Evolutionary conservation across 139 green algal genomes (phyloP), one percentile per base, ranked within the genome.

Genomic region (Marvania coccoides): DNA sequence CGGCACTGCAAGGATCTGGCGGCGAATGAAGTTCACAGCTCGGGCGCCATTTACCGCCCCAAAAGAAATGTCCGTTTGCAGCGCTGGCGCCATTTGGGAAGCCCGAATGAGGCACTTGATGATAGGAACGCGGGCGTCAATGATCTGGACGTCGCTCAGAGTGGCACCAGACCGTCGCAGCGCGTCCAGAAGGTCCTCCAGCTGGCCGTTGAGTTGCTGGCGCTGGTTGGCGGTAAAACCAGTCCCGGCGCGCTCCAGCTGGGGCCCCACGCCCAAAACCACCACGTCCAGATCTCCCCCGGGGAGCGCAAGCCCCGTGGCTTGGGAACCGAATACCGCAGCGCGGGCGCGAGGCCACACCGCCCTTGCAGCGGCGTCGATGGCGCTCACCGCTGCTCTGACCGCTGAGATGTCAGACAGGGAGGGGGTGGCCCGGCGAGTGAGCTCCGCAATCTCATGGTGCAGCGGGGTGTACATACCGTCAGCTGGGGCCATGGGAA

Each of bases 221-320:
- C 63, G 69, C 47, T 74, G 28, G 13, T 13, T 5, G 34, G 59
- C 35, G 5, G 40, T 63, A 58, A 80, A 84, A 3, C 78, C 78
- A 9, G 29, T 53, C 14, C 24, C 75, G 9, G 78, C 69, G 14
- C 59, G 58, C 0, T 47, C 26, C 62, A 84, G 64, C 29, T 73
- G 30, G 19, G 61, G 26, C 5, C 47, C 61, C 29, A 81, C 63
- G 2, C 70, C 75, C 23, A 90, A 65, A 8, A 90, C 58, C 3
- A 86, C 83, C 33, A 90, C 72, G 65, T 93, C 86, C 33, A 93
- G 67, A 47, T 95, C 88, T 26, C 67, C 78, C 4, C 85, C 83
- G n/a, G 86, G 86, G 29, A 91, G 74, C 0, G 83, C 76, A 54
- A 91, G 54, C 12, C 78, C 77, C 10, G 67, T 80, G 5, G 86